These are phyloP conservation scores for Trebouxiophyceae sp. DNA, from an alignment of 163 green algal genomes.

Conservation along the genomic window DNA sequence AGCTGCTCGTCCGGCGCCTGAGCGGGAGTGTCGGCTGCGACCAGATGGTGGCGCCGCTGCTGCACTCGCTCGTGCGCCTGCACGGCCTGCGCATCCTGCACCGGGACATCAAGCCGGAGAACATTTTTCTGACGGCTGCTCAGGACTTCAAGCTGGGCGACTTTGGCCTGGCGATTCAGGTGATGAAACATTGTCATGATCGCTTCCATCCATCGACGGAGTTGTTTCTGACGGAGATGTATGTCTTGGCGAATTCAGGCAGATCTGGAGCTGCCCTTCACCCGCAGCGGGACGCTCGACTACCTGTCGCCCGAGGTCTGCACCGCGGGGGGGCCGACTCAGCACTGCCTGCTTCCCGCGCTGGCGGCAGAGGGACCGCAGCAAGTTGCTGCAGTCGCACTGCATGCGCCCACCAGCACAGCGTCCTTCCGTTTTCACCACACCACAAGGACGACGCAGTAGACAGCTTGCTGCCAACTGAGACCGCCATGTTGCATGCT, in stretches of 20 bases:
- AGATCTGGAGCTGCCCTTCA: constrained; percentile 47
- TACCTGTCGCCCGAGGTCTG: constrained; percentile 59
- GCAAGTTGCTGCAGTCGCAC: no score
- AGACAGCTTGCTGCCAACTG: no score
- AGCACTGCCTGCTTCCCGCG: no score
- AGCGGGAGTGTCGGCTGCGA: no score
- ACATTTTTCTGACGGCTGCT: constrained; percentile 62
- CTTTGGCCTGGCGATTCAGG: constrained; percentile 48
- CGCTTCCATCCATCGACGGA: neutral
- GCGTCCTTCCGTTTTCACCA: no score
- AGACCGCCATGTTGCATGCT: no score
- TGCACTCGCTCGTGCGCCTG: constrained; percentile 58
- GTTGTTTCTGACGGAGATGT: neutral
- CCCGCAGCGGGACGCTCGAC: constrained; percentile 52
- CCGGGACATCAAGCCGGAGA: constrained; percentile 53
- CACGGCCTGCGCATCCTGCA: constrained; percentile 48
- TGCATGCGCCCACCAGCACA: no score
- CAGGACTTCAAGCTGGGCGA: constrained; percentile 56
- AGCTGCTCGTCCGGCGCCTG: no score
- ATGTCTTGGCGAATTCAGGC: neutral
- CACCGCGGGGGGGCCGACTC: no score
- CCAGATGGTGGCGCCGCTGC: constrained; percentile 61
- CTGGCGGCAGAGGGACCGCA: no score
- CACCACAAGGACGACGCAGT: no score
- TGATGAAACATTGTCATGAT: neutral